phyloP scores from a whole-genome alignment of 768 basidiomycete species.

The Rhizopogon vinicolor region DNA sequence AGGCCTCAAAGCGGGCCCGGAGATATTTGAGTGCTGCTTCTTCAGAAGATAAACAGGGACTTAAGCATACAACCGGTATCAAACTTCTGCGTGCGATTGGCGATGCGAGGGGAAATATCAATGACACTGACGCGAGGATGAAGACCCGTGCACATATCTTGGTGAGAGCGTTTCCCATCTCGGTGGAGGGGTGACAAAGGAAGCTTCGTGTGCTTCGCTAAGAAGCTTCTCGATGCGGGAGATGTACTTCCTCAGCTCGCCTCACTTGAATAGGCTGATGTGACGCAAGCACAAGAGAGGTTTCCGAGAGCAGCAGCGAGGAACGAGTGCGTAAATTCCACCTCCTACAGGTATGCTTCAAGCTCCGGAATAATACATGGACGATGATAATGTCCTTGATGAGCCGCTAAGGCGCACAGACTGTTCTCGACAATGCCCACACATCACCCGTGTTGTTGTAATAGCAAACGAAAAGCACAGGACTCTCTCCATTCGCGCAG shows the following conservation, averaged over 20 bases:
- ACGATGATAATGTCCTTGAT: too few species aligned
- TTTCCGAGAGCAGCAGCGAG: too few species aligned
- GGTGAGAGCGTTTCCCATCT: constrained; percentile 21
- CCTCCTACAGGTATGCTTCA: too few species aligned
- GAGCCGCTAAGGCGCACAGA: too few species aligned
- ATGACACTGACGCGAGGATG: constrained; percentile 31
- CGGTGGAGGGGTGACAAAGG: constrained; percentile 1
- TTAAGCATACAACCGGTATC: constrained; percentile 33
- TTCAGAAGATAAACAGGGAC: constrained; percentile 29
- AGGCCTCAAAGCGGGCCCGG: constrained; percentile 9
- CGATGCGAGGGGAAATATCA: constrained; percentile 39
- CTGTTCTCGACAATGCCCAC: too few species aligned
- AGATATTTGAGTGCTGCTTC: constrained; percentile 15
- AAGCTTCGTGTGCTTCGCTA: constrained; percentile 5
- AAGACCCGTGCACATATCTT: constrained; percentile 24
- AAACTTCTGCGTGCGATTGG: constrained; percentile 35
- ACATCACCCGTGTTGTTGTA: too few species aligned
- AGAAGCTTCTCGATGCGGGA: constrained; percentile 16
- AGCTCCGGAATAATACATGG: too few species aligned
- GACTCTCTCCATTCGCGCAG: too few species aligned
- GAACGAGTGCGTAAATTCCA: too few species aligned
- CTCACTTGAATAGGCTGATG: too few species aligned
- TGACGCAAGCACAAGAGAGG: too few species aligned
- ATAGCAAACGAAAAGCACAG: too few species aligned
- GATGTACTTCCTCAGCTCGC: constrained; percentile 16